A percentile compares a stretch with the other conserved stretches of the same genome.
Evolutionary conservation across 768 basidiomycete species (phyloP).

Genomic region (Leucosporidium creatinivorum): DNA sequence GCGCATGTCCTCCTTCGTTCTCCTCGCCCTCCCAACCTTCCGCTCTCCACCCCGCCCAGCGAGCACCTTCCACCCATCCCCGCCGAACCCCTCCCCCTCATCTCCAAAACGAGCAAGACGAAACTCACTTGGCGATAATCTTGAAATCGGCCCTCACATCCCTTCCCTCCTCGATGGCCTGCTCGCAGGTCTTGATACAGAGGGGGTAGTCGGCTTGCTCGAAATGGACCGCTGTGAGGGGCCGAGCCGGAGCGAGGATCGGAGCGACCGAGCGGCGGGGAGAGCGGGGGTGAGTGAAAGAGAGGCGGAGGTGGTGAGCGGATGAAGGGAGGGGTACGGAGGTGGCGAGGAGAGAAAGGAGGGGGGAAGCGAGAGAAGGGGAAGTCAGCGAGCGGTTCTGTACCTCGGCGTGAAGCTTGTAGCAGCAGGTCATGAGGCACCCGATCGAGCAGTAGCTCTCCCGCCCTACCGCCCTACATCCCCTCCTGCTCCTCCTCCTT

Average conservation of each 20-base stretch:
- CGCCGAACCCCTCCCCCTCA: background rate
- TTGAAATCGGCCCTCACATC: conserved; percentile 89
- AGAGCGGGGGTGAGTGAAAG: background rate
- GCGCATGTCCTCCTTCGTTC: no score
- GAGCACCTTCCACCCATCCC: background rate
- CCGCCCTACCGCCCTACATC: no score
- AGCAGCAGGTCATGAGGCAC: no score
- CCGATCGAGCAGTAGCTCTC: no score
- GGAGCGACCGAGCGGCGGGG: background rate
- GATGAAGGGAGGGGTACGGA: background rate
- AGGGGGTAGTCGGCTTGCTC: conserved; percentile 89
- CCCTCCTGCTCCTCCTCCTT: no score
- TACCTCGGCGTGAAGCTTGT: no score
- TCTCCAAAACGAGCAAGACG: background rate
- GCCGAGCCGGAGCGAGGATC: background rate
- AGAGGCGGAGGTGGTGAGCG: no score
- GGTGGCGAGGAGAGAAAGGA: no score
- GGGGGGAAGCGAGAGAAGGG: background rate
- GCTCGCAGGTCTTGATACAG: conserved; percentile 82
- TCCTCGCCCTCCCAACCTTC: no score
- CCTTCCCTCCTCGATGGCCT: conserved; percentile 93
- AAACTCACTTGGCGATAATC: conserved; percentile 68
- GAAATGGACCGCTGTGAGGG: conserved; percentile 68
- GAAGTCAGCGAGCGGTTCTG: background rate
- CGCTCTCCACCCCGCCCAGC: no score